Base-by-base conservation (phyloP, 1,284 basidiomycete genomes). In the Volvariella surrecta region DNA sequence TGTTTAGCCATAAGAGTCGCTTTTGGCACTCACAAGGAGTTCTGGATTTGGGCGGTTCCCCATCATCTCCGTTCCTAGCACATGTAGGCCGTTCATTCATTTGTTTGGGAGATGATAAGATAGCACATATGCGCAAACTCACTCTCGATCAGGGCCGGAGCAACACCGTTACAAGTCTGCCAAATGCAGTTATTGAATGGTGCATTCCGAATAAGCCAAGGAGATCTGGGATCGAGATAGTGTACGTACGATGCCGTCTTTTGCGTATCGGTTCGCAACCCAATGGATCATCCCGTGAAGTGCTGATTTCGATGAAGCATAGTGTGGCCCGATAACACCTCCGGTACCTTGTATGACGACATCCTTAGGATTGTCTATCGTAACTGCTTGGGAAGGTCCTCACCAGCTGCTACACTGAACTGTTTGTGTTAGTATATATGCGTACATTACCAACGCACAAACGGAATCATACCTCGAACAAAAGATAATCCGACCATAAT, bases 281-380 rank as follows among this genome's bases (percentile, higher is more conserved):
- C 74, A 76, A 48, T 75, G 74, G 38, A 75, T 57, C 2, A 76
- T 59, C 0, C 74, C 74, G 49, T 76, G 73, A 46, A 76, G 53
- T 2, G 73, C 74, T 3, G 73, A 67, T 47, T 77, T 77, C 0
- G 73, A 74, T 0, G 72, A 74, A 1, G 74, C 73, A 44, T 77
- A 76, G 45, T 76, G 74, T 0, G 74, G 73, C 0, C 74, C 74
- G 39, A 77, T 63, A 1, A 76, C 67, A 1, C 74, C 74, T 11
- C 74, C 74, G 17, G 65, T 72, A 41, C 68, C 66, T 51, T 60
- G 52, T 17, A n/a, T n/a, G n/a, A n/a, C n/a, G n/a, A n/a, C n/a
- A n/a, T n/a, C n/a, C n/a, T n/a, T n/a, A n/a, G n/a, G n/a, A n/a
- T n/a, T n/a, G n/a, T n/a, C 16, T 35, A n/a, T 10, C 15, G 22